phyloP scores from a whole-genome alignment of 805 yeast genomes.

The Candida lessepsii region DNA sequence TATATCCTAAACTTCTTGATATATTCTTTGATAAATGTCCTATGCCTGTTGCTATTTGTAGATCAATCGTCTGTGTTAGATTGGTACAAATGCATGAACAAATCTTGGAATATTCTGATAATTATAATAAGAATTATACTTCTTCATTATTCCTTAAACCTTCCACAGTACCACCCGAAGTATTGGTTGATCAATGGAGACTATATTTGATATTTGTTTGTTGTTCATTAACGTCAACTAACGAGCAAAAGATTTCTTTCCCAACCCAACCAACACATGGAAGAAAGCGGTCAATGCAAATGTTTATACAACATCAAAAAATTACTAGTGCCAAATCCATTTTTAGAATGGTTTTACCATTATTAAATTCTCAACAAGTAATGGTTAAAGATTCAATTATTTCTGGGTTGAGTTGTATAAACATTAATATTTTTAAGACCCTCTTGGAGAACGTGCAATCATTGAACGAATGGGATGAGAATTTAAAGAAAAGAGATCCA shows the following conservation, averaged over 20 bases:
- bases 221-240: slow-evolving; percentile 84
- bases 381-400: slow-evolving; percentile 82
- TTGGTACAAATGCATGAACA: slow-evolving; percentile 81
- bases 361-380: slow-evolving; percentile 66
- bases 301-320: slow-evolving; percentile 83
- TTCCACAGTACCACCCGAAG: slow-evolving; percentile 55
- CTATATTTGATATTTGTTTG: slow-evolving; percentile 88
- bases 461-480: slow-evolving; percentile 46
- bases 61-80: slow-evolving; percentile 86
- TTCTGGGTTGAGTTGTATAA: slow-evolving; percentile 85
- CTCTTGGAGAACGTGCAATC: slow-evolving; percentile 73
- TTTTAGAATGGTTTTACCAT: slow-evolving; percentile 82
- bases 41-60: slow-evolving; percentile 87
- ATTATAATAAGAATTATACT: slow-evolving; percentile 31
- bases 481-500: slow-evolving; percentile 27
- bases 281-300: slow-evolving; percentile 74
- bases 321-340: slow-evolving; percentile 91
- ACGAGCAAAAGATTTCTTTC: slow-evolving; percentile 69
- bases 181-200: slow-evolving; percentile 82
- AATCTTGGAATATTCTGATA: slow-evolving; percentile 55
- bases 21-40: slow-evolving; percentile 81
- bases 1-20: slow-evolving; percentile 72
- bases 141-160: slow-evolving; percentile 35
- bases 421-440: slow-evolving; percentile 83
- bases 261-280: slow-evolving; percentile 58